Conservation (phyloP, 139 green algal species). For the Auxenochlorella protothecoides region DNA sequence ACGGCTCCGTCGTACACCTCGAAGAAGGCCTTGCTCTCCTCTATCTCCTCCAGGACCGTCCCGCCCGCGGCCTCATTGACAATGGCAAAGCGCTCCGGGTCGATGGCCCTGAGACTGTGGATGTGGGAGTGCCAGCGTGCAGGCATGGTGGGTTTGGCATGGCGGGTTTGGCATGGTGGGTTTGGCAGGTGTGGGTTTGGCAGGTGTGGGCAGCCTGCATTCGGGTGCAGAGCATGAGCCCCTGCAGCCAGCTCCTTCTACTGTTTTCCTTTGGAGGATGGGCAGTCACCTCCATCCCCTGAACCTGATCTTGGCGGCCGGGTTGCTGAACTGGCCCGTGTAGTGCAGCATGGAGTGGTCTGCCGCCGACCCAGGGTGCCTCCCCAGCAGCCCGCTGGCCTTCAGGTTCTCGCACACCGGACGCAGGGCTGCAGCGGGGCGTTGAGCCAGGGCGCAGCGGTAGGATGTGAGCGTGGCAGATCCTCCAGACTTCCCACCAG, state of each 20-base stretch:
- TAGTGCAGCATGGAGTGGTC: constrained; percentile 38
- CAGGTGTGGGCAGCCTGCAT: constrained; percentile 24
- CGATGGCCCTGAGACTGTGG: constrained; percentile 51
- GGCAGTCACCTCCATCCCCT: no score
- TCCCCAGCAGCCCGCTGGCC: constrained; percentile 21
- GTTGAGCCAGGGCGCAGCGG: not conserved
- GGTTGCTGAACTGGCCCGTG: constrained; percentile 30
- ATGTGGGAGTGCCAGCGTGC: constrained; percentile 19
- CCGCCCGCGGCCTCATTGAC: constrained; percentile 49
- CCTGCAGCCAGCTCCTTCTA: not conserved
- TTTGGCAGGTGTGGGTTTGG: no score
- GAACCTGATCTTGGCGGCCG: constrained; percentile 21
- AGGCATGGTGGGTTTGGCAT: no score
- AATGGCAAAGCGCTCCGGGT: constrained; percentile 67
- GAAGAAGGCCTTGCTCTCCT: constrained; percentile 74
- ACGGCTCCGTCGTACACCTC: constrained; percentile 88
- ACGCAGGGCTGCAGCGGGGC: constrained; percentile 2
- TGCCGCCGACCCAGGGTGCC: not conserved
- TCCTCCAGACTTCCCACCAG: no score
- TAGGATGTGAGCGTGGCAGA: not conserved
- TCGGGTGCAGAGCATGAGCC: not conserved
- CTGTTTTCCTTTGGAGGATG: no score
- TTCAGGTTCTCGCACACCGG: not conserved
- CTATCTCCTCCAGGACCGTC: constrained; percentile 69
- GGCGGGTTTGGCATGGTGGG: no score